Evolutionary conservation across 164 flowering plant genomes (phyloP).

Genomic region (Taxillus chinensis): DNA sequence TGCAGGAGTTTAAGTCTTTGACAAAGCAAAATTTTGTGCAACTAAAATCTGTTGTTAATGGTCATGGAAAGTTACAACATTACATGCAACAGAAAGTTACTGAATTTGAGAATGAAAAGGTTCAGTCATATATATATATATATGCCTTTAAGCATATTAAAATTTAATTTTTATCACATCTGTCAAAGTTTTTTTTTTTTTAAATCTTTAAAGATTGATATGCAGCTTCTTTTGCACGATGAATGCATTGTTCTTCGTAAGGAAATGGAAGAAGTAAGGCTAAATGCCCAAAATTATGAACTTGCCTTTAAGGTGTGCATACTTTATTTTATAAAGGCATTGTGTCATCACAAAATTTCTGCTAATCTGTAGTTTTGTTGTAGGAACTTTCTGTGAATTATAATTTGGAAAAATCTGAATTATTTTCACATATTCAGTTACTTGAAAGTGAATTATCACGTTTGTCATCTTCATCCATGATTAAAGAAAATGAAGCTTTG

Average conservation of each 20-base stretch:
- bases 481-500: constrained; percentile 64
- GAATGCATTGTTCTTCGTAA: constrained; percentile 34
- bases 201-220: not conserved
- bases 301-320: constrained; percentile 32
- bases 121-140: constrained; percentile 7
- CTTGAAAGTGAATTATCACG: constrained; percentile 50
- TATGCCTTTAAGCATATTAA: not conserved
- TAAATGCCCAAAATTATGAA: constrained; percentile 37
- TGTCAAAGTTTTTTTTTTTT: not conserved
- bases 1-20: constrained; percentile 54
- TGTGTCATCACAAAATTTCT: not conserved
- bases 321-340: not conserved
- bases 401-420: constrained; percentile 42
- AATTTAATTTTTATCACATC: not conserved
- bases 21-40: constrained; percentile 19
- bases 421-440: constrained; percentile 33
- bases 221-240: constrained; percentile 43
- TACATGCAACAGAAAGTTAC: constrained; percentile 29
- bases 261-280: constrained; percentile 36
- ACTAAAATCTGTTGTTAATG: constrained; percentile 23
- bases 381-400: constrained; percentile 45
- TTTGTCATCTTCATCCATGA: constrained; percentile 55
- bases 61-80: constrained; percentile 27
- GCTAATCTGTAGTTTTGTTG: constrained; percentile 8
- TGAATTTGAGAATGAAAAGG: constrained; percentile 68